These are phyloP conservation scores for Amoeboaphelidium protococcarum DNA, from an alignment of 371 early-diverging fungal species.

Conservation along the genomic window DNA sequence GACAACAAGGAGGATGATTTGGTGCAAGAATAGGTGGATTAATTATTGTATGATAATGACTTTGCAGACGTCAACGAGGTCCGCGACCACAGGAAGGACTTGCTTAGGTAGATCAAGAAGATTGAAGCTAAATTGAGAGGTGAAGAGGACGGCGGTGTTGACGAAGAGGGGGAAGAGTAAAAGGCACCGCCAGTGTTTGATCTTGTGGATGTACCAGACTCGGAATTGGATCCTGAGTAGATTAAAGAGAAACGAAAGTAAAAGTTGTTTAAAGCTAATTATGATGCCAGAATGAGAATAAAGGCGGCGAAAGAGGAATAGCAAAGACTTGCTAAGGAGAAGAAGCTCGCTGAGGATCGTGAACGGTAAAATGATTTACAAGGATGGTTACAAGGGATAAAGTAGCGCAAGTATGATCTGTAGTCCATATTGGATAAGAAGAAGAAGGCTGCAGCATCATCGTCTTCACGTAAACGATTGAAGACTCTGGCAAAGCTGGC, in stretches of 20 bases:
- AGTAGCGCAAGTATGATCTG: constrained; percentile 27
- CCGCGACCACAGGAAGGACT: constrained; percentile 18
- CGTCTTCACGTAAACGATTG: constrained; percentile 35
- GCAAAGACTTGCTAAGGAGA: constrained; percentile 31
- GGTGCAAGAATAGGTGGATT: not conserved
- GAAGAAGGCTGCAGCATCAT: constrained; percentile 60
- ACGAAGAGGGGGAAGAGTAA: constrained; percentile 31
- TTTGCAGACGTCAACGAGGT: constrained; percentile 18
- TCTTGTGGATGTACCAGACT: constrained; percentile 50
- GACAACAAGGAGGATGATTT: not conserved
- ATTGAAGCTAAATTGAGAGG: constrained; percentile 36
- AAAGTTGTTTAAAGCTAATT: constrained; percentile 42
- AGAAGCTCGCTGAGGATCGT: constrained; percentile 13
- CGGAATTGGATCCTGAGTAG: constrained; percentile 38
- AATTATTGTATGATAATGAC: not conserved
- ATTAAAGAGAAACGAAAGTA: constrained; percentile 63
- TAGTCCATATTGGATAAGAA: constrained; percentile 53
- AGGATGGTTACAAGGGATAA: constrained; percentile 41
- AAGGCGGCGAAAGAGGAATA: constrained; percentile 52
- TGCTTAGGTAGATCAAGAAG: too few species aligned
- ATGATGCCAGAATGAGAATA: constrained; percentile 50
- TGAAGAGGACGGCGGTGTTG: constrained; percentile 40
- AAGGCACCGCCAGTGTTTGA: constrained; percentile 43
- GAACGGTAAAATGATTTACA: constrained; percentile 31
- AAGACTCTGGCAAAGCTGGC: not conserved